A percentile compares a stretch with the other conserved stretches of the same genome.
These are phyloP conservation scores for Penicillium canescens DNA, from an alignment of 495 filamentous ascomycete genomes.

Conservation along the genomic window DNA sequence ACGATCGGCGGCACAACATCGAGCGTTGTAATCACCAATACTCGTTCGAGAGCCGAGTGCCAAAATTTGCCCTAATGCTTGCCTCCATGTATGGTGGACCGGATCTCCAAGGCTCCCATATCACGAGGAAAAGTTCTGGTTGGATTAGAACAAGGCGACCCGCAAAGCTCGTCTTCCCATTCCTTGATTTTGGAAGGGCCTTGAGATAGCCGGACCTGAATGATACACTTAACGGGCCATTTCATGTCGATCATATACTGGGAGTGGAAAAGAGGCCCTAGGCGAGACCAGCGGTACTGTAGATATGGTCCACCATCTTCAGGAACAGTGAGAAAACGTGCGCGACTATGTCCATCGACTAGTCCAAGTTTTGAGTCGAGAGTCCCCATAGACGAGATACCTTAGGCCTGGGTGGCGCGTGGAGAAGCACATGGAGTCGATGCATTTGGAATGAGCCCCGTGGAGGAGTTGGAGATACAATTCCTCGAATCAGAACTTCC, in stretches of 20 bases:
- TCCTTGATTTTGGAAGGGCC: neutral
- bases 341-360: conserved; percentile 1
- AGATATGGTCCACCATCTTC: neutral
- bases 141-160: neutral
- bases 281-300: neutral
- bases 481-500: neutral
- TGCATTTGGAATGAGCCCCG: conserved; percentile 11
- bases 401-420: neutral
- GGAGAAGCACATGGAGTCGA: neutral
- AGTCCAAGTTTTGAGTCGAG: conserved; percentile 5
- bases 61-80: neutral
- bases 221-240: neutral
- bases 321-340: neutral
- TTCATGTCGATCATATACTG: conserved; percentile 6
- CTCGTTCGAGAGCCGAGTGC: neutral
- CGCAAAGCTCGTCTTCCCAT: neutral
- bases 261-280: neutral
- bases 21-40: neutral
- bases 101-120: neutral
- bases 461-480: neutral
- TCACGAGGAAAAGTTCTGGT: neutral
- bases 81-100: conserved; percentile 1
- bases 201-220: neutral
- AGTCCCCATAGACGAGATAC: neutral
- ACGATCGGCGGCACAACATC: neutral